Evolutionary conservation across 306 rosid species (phyloP), one percentile per base, ranked within the genome.

Genomic region (Astragalus membranaceus): DNA sequence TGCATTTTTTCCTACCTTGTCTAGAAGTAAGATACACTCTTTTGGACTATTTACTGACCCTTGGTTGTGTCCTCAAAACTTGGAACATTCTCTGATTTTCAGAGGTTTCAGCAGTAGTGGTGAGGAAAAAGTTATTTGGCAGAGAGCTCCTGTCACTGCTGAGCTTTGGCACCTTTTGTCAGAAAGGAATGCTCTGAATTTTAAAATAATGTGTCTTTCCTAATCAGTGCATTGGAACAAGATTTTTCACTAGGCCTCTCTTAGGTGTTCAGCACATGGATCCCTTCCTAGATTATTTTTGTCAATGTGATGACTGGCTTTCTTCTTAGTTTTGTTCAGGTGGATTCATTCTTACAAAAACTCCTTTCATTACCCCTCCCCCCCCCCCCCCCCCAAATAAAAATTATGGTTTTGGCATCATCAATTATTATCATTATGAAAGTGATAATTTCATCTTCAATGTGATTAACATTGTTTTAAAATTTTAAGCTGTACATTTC

Each of bases 1-100:
- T 16, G 50, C 59, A 75, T 65, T 44, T 50, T 63, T 61, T 47
- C 56, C 32, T 48, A 54, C 30, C 50, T 33, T 63, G 64, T 65
- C 39, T 13, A 75, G 58, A 39, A 23, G 52, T 72, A 54, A 44
- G 32, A 16, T 46, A 67, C 52, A 56, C 47, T 66, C 69, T 49
- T 58, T 75, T 20, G 46, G 43, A 36, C 74, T 67, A 67, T 48
- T 33, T 23, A 30, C 14, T 23, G 26, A 67, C 10, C 74, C 68
- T 9, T 37, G 39, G 44, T 17, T 4, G 43, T 56, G 46, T 58
- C 72, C 47, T 37, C 61, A 54, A 67, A 56, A 56, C 68, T 16
- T 36, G 13, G 29, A 67, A 32, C 15, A 75, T 67, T 64, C 36
- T 56, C 74, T 35, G 44, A 37, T 20, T 23, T 66, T 75, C 44